Conservation (phyloP, 805 yeast genomes). For the Kluyveromyces siamensis region DNA sequence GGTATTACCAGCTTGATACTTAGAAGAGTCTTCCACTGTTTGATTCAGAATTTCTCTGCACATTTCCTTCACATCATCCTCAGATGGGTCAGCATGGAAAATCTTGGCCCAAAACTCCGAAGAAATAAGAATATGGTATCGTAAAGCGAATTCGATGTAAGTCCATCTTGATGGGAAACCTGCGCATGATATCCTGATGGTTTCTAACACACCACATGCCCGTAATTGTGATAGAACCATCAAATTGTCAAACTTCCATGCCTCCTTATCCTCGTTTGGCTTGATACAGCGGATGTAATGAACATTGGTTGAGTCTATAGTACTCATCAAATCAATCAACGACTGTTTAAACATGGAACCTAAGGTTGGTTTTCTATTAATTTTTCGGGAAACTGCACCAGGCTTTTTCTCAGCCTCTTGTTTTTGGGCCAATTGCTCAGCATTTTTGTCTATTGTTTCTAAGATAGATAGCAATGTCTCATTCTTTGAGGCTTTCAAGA, state of each 20-base stretch:
- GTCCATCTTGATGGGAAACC: conserved; percentile 98
- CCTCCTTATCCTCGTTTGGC: conserved; percentile 88
- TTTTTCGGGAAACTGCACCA: conserved; percentile 34
- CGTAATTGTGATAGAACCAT: conserved; percentile 93
- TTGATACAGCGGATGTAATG: conserved; percentile 96
- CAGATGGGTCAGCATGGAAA: conserved; percentile 41
- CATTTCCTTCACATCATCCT: conserved; percentile 49
- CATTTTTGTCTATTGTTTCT: conserved; percentile 51
- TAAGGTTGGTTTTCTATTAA: conserved; percentile 76
- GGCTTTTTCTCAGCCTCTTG: conserved; percentile 31
- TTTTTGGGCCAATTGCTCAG: conserved; percentile 31
- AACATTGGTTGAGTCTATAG: conserved; percentile 89
- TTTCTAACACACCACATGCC: conserved; percentile 98
- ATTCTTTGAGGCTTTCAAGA: conserved; percentile 61
- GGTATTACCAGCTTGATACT: conserved; percentile 85
- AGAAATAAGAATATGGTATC: conserved; percentile 76
- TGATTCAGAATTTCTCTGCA: conserved; percentile 59
- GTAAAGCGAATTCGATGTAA: conserved; percentile 82
- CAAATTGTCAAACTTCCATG: conserved; percentile 92
- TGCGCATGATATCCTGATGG: conserved; percentile 92
- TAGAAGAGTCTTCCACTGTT: conserved; percentile 54
- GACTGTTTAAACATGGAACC: conserved; percentile 93
- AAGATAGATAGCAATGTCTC: conserved; percentile 57
- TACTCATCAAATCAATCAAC: conserved; percentile 82
- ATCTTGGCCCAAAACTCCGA: conserved; percentile 61